Percentiles rank a stretch among this genome's conserved stretches.
Evolutionary conservation across 495 filamentous ascomycete species (phyloP).

Genomic region (Xylaria sp.): DNA sequence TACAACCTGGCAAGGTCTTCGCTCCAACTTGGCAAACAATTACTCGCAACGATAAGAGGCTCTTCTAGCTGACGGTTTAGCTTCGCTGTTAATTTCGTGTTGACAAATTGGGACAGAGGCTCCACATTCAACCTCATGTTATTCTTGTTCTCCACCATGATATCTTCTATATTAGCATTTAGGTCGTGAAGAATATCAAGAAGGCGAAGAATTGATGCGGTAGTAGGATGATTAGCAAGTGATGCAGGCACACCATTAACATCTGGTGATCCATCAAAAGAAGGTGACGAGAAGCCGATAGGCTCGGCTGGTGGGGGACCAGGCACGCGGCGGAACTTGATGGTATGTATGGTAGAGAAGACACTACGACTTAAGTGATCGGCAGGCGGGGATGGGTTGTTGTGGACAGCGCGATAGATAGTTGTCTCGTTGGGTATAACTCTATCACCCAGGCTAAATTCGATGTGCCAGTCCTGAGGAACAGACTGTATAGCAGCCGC

Average conservation of each 20-base stretch:
- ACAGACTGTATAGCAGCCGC: conserved; percentile 77
- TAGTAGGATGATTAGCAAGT: conserved; percentile 81
- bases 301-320: conserved; percentile 89
- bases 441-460: conserved; percentile 89
- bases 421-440: conserved; percentile 90
- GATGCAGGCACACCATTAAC: conserved; percentile 72
- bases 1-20: conserved; percentile 96
- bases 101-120: conserved; percentile 94
- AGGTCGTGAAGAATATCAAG: conserved; percentile 92
- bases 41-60: conserved; percentile 97
- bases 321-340: conserved; percentile 86
- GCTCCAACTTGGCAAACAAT: conserved; percentile 94
- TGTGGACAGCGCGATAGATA: conserved; percentile 93
- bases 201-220: conserved; percentile 85
- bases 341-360: conserved; percentile 88
- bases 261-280: conserved; percentile 50
- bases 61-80: conserved; percentile 97
- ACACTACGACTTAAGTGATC: conserved; percentile 76
- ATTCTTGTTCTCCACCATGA: conserved; percentile 87
- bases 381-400: conserved; percentile 66
- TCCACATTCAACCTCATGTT: conserved; percentile 73
- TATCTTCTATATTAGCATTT: conserved; percentile 94
- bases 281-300: conserved; percentile 62
- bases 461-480: conserved; percentile 97
- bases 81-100: conserved; percentile 99